Evolutionary conservation across 805 yeast species (phyloP).

Genomic region (Cyberlindnera mississippiensis): DNA sequence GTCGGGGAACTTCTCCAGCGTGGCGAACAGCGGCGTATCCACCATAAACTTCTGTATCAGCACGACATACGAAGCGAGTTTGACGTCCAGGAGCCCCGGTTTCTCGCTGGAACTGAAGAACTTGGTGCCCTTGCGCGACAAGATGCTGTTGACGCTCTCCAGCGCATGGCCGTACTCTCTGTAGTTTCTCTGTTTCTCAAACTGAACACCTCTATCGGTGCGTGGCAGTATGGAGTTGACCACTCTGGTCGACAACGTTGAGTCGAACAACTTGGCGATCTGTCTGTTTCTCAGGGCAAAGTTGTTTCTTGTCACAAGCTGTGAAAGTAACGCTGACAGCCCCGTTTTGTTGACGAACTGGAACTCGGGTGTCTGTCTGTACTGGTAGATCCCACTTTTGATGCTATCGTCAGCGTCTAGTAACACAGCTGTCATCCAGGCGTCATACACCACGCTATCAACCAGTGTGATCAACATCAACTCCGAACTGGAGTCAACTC

Average conservation of each 20-base stretch:
- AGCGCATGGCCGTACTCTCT: slow-evolving; percentile 24
- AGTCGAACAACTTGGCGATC: slow-evolving; percentile 18
- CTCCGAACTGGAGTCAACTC: slow-evolving; percentile 30
- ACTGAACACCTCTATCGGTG: slow-evolving; percentile 8
- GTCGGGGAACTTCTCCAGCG: slow-evolving; percentile 7
- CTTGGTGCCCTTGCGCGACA: slow-evolving; percentile 15
- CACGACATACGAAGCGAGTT: slow-evolving; percentile 31
- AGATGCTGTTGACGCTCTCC: slow-evolving; percentile 24
- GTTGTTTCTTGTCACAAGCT: slow-evolving; percentile 30
- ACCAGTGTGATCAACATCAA: slow-evolving; percentile 36
- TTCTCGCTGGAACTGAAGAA: slow-evolving; percentile 15
- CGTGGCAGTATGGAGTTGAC: slow-evolving; percentile 7
- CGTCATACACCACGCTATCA: slow-evolving; percentile 47
- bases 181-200: slow-evolving; percentile 19
- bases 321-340: slow-evolving; percentile 14
- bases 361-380: slow-evolving; percentile 10
- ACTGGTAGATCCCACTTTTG: slow-evolving; percentile 26
- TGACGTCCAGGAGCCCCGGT: slow-evolving; percentile 30
- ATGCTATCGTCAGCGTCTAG: slow-evolving; percentile 19
- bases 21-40: slow-evolving; percentile 2
- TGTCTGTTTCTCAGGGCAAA: slow-evolving; percentile 37
- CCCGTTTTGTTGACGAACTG: slow-evolving; percentile 12
- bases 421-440: slow-evolving; percentile 39
- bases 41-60: slow-evolving; percentile 24
- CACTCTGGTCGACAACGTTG: slow-evolving; percentile 1